Evolutionary conservation across 2,329 filamentous ascomycete species (phyloP), one percentile per base, ranked within the genome.

Genomic region (Fusarium nodosum): DNA sequence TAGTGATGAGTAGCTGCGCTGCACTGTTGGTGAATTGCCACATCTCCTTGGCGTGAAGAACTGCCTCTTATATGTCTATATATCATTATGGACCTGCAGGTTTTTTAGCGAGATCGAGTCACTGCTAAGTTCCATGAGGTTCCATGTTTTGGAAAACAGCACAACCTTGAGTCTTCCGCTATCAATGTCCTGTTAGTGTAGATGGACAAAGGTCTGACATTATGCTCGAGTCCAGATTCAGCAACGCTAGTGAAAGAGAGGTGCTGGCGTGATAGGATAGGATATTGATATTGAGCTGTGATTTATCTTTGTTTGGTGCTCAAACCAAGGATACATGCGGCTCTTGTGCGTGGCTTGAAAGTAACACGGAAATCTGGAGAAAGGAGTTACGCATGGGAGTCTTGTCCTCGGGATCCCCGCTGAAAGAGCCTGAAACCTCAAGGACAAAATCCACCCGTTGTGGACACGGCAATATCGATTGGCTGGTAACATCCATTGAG

Each of bases 371-470:
- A 24, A 38, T 51, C 22, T 51, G 22, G 22, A 64, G 33, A 53
- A 45, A 54, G 41, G 41, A 54, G 48, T 33, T 22, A 30, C 31
- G 16, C 12, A 33, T 24, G 18, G 42, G 11, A 39, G 26, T 28
- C 45, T 36, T 48, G 24, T 30, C 24, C 15, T 47, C 54, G 54
- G 60, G 34, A 50, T 48, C 51, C 26, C 60, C 60, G 28, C 48
- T 48, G 41, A 48, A 53, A 53, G 60, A 64, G 51, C 45, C 52
- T 50, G 28, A 41, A 59, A 52, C 41, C 28, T 56, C 41, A 51
- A 44, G 20, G 33, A 56, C 18, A 22, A 18, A 38, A 38, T 33
- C 33, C 48, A 51, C 48, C 24, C 36, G 48, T 26, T 33, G 61
- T 60, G 47, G 46, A 60, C 42, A 64, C 39, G 12, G 24, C 16